Evolutionary conservation across 1,284 basidiomycete genomes (phyloP).

Genomic region (Anthracocystis walkeri): DNA sequence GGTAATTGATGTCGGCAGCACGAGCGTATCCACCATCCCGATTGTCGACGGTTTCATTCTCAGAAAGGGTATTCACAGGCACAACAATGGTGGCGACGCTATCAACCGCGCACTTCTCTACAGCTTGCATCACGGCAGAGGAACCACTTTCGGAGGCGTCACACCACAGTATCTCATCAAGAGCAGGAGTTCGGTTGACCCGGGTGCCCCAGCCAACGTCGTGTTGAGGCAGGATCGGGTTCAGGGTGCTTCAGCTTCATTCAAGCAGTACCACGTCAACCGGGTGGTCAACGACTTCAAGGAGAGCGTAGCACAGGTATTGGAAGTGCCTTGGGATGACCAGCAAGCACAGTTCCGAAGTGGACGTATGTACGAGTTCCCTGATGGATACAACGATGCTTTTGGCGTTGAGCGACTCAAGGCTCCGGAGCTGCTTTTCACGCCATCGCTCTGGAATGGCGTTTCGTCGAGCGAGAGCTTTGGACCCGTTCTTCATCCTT

Average conservation of each 20-base stretch:
- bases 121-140: conserved; percentile 52
- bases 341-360: conserved; percentile 71
- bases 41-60: conserved; percentile 98
- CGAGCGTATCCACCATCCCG: conserved; percentile 88
- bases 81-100: conserved; percentile 62
- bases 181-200: conserved; percentile 77
- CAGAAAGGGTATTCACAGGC: conserved; percentile 79
- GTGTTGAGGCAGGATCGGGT: conserved; percentile 64
- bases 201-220: conserved; percentile 75
- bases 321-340: conserved; percentile 89
- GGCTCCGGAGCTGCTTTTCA: conserved; percentile 91
- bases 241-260: conserved; percentile 76
- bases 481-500: conserved; percentile 23
- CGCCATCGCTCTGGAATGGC: conserved; percentile 77
- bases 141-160: conserved; percentile 40
- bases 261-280: conserved; percentile 84
- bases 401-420: conserved; percentile 85
- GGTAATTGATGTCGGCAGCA: conserved; percentile 91
- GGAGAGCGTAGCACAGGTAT: conserved; percentile 85
- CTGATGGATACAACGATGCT: conserved; percentile 88
- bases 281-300: conserved; percentile 93
- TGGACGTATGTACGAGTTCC: conserved; percentile 85
- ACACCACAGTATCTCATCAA: conserved; percentile 83
- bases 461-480: conserved; percentile 31
- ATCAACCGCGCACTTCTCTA: conserved; percentile 47